These are phyloP conservation scores for Nicotiana tabacum DNA, from an alignment of 257 asterid genomes.

Conservation along the genomic window DNA sequence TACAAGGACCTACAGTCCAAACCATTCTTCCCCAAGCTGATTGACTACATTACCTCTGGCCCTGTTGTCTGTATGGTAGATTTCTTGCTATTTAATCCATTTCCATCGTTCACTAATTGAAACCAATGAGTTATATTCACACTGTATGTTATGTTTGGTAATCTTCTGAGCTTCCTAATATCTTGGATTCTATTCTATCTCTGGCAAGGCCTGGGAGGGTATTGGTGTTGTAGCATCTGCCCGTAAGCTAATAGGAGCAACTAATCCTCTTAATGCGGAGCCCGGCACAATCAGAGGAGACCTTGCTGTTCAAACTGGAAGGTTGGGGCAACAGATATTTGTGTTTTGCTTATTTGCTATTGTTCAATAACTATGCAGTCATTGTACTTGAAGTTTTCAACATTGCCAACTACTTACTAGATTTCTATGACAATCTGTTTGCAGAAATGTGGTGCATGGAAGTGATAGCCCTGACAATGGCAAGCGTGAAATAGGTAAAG, in stretches of 20 bases:
- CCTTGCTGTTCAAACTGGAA: slow-evolving; percentile 93
- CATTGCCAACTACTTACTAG: neutral
- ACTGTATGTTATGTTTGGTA: neutral
- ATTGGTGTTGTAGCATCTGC: slow-evolving; percentile 92
- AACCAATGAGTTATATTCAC: neutral
- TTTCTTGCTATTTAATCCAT: neutral
- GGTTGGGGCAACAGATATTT: slow-evolving; percentile 35
- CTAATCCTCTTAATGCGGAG: slow-evolving; percentile 91
- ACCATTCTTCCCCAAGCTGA: slow-evolving; percentile 83
- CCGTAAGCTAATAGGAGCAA: slow-evolving; percentile 86
- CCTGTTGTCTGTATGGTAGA: slow-evolving; percentile 95
- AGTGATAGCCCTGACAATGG: slow-evolving; percentile 96
- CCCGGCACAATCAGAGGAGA: slow-evolving; percentile 99
- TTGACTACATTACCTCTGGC: slow-evolving; percentile 78
- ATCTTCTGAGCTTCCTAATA: neutral
- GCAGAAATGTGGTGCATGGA: slow-evolving; percentile 96
- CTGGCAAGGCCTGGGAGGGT: slow-evolving; percentile 85
- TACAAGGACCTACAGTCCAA: slow-evolving; percentile 79
- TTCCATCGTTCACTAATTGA: neutral
- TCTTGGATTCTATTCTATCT: neutral
- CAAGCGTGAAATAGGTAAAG: slow-evolving; percentile 73
- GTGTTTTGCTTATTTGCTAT: neutral
- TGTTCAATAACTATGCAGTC: neutral
- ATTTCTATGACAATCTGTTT: neutral
- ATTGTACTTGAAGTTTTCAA: neutral